Conservation (phyloP, 495 filamentous ascomycete genomes). For the Aspergillus kassunensis region DNA sequence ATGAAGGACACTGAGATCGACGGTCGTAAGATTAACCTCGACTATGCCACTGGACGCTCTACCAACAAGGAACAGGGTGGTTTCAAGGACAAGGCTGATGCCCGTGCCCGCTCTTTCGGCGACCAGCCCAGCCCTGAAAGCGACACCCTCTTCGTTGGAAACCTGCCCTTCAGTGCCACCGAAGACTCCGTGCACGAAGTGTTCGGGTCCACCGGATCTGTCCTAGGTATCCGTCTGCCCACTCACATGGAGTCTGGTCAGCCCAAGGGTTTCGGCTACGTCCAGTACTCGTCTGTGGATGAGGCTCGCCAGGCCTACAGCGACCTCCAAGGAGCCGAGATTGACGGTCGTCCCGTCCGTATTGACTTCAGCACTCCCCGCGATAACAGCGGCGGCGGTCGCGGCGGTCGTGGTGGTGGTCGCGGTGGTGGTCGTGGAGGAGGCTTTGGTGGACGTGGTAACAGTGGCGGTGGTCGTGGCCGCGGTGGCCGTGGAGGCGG, state of each 20-base stretch:
- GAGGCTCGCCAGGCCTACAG: constrained; percentile 77
- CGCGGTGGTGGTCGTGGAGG: constrained; percentile 48
- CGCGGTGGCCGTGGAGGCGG: constrained; percentile 53
- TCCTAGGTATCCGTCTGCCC: constrained; percentile 80
- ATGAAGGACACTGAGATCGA: constrained; percentile 81
- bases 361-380: constrained; percentile 86
- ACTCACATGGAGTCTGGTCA: constrained; percentile 83
- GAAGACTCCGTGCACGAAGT: constrained; percentile 70
- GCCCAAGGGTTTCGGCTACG: constrained; percentile 94
- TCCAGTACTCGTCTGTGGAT: constrained; percentile 77
- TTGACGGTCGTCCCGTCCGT: constrained; percentile 77
- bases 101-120: constrained; percentile 72
- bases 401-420: constrained; percentile 51
- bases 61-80: constrained; percentile 45
- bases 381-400: constrained; percentile 52
- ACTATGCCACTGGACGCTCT: constrained; percentile 73
- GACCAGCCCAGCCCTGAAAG: constrained; percentile 72
- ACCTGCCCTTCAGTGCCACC: constrained; percentile 79
- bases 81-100: constrained; percentile 46
- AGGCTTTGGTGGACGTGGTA: constrained; percentile 50
- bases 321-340: constrained; percentile 67
- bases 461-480: constrained; percentile 53
- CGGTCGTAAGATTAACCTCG: constrained; percentile 81
- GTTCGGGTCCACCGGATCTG: constrained; percentile 66
- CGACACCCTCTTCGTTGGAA: constrained; percentile 91